A percentile compares a stretch with the other conserved stretches of the same genome.
These are phyloP conservation scores for Aspergillus aculeatinus DNA, from an alignment of 2,329 filamentous ascomycete genomes.

Conservation along the genomic window DNA sequence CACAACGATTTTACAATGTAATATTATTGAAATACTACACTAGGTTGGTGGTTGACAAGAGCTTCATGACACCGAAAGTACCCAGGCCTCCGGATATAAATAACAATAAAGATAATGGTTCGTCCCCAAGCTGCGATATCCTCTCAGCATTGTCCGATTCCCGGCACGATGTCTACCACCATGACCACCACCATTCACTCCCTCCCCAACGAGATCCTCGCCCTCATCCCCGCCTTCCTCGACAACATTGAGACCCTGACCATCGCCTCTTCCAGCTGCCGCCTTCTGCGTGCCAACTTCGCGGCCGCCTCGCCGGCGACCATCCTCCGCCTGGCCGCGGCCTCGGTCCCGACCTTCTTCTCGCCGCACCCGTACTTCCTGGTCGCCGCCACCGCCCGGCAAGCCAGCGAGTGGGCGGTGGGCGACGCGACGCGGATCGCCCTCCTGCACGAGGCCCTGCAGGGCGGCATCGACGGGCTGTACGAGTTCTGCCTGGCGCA, in stretches of 20 bases:
- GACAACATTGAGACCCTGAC: conserved; percentile 23
- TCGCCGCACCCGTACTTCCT: conserved; percentile 39
- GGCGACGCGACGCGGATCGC: conserved; percentile 20
- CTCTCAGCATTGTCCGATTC: too few species aligned
- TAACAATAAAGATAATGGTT: too few species aligned
- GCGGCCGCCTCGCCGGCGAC: conserved; percentile 30
- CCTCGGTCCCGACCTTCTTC: conserved; percentile 37
- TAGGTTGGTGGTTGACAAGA: too few species aligned
- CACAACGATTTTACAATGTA: too few species aligned
- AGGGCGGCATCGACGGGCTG: conserved; percentile 33
- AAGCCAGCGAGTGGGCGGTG: conserved; percentile 37
- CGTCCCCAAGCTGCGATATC: too few species aligned
- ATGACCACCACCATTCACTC: not conserved
- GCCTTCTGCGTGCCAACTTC: conserved; percentile 22
- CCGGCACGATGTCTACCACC: not conserved
- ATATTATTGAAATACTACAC: too few species aligned
- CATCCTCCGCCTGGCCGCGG: too few species aligned
- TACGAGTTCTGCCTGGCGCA: conserved; percentile 29
- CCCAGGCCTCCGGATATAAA: too few species aligned
- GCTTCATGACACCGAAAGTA: too few species aligned
- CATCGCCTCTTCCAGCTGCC: conserved; percentile 16
- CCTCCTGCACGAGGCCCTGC: conserved; percentile 21
- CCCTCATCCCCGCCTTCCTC: conserved; percentile 29
- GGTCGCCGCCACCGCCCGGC: conserved; percentile 31
- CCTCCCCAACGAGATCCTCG: conserved; percentile 45